These are phyloP conservation scores for Quaeritorhiza haematococci DNA, from an alignment of 371 early-diverging fungal species.

Conservation along the genomic window DNA sequence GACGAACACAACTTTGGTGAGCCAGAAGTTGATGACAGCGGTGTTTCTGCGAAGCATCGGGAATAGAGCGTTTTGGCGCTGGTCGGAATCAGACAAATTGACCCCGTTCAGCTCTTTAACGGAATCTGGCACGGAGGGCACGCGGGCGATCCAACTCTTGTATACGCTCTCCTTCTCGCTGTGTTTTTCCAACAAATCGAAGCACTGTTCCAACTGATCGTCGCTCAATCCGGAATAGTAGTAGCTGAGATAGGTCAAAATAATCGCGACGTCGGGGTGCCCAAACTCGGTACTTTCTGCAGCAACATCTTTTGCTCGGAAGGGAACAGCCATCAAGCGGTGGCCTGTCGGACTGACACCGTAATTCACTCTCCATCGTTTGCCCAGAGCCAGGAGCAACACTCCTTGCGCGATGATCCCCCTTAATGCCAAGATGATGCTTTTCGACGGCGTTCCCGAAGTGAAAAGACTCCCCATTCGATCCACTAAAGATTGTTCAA, in stretches of 20 bases:
- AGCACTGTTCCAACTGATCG: conserved; percentile 1
- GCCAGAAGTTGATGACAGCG: neutral
- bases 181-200: neutral
- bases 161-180: neutral
- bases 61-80: neutral
- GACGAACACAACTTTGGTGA: neutral
- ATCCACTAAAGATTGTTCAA: neutral
- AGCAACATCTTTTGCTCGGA: conserved; percentile 12
- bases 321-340: conserved; percentile 21
- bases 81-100: neutral
- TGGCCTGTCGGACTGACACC: conserved; percentile 6
- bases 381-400: conserved; percentile 3
- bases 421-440: conserved; percentile 5
- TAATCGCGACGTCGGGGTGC: conserved; percentile 15
- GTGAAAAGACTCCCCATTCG: neutral
- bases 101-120: neutral
- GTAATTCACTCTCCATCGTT: conserved; percentile 15
- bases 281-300: conserved; percentile 16
- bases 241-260: conserved; percentile 12
- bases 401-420: conserved; percentile 13
- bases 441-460: neutral
- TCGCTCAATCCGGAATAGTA: conserved; percentile 15
- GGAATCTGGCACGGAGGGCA: neutral
- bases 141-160: neutral
- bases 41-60: neutral